phyloP scores from a whole-genome alignment of 305 asterid genomes.

The Fraxinus sp. region DNA sequence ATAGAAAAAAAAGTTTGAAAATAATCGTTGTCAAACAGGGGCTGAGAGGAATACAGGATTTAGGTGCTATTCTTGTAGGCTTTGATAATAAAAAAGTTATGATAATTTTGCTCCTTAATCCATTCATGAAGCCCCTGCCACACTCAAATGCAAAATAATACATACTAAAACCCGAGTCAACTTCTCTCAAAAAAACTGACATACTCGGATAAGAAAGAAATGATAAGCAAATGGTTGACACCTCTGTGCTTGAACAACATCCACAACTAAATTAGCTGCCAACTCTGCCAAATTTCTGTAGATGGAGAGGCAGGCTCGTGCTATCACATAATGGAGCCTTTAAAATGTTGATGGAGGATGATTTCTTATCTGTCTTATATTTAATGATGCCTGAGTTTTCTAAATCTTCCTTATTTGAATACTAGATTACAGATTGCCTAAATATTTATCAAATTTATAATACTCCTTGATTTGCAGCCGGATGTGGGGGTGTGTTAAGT shows the following conservation, averaged over 20 bases:
- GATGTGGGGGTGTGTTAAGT: neutral
- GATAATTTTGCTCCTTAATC: neutral
- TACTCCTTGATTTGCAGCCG: neutral
- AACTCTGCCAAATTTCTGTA: neutral
- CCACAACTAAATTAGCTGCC: neutral
- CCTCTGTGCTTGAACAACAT: neutral
- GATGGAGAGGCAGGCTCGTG: neutral
- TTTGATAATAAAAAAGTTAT: neutral
- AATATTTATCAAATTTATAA: neutral
- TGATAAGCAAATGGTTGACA: neutral
- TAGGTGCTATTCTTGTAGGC: neutral
- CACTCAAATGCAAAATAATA: neutral
- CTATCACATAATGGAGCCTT: neutral
- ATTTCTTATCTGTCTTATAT: neutral
- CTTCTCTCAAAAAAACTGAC: neutral
- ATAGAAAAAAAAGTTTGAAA: too few species aligned
- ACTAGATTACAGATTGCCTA: neutral
- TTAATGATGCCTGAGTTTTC: neutral
- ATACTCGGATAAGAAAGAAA: neutral
- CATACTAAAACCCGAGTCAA: neutral
- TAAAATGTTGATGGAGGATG: neutral
- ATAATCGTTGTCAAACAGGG: too few species aligned
- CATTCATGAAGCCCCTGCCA: neutral
- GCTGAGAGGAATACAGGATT: neutral
- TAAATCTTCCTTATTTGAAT: neutral